These are phyloP conservation scores for Canna indica DNA, from an alignment of 176 grass and related monocot genomes.

Conservation along the genomic window DNA sequence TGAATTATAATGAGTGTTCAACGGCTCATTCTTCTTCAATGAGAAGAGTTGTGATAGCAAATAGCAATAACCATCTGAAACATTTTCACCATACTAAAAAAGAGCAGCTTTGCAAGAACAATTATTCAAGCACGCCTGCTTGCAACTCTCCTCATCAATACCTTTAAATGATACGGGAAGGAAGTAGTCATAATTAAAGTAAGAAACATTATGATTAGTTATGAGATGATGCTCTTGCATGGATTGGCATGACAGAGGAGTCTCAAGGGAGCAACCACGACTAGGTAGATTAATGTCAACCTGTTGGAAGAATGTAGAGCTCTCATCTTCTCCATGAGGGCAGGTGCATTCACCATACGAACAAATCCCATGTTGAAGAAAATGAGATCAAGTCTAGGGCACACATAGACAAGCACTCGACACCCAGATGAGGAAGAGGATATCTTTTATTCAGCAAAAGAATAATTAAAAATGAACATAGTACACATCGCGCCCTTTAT, in stretches of 20 bases:
- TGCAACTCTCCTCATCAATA: constrained; percentile 62
- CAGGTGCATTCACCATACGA: neutral
- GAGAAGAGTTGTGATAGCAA: constrained; percentile 51
- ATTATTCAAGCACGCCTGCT: constrained; percentile 50
- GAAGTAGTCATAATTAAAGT: constrained; percentile 36
- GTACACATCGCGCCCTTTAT: too few species aligned
- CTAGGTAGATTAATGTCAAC: neutral
- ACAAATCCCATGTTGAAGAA: constrained; percentile 9
- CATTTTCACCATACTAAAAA: constrained; percentile 29
- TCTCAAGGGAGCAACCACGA: constrained; percentile 29
- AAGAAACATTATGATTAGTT: constrained; percentile 23
- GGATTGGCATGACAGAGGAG: constrained; percentile 38
- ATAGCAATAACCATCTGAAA: constrained; percentile 45
- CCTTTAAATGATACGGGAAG: constrained; percentile 12
- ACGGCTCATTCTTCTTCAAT: constrained; percentile 38
- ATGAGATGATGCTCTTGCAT: constrained; percentile 37
- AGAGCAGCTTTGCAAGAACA: constrained; percentile 66
- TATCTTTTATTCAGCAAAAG: too few species aligned
- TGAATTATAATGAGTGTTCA: constrained; percentile 40
- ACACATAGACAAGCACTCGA: too few species aligned
- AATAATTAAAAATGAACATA: too few species aligned
- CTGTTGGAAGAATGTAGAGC: neutral
- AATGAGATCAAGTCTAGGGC: too few species aligned
- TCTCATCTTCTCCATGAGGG: neutral
- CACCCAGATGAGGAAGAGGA: too few species aligned